Percentiles rank a stretch among this genome's conserved stretches.
Evolutionary conservation across 2,329 filamentous ascomycete genomes (phyloP).

Genomic region (Microthyrium microscopicum): DNA sequence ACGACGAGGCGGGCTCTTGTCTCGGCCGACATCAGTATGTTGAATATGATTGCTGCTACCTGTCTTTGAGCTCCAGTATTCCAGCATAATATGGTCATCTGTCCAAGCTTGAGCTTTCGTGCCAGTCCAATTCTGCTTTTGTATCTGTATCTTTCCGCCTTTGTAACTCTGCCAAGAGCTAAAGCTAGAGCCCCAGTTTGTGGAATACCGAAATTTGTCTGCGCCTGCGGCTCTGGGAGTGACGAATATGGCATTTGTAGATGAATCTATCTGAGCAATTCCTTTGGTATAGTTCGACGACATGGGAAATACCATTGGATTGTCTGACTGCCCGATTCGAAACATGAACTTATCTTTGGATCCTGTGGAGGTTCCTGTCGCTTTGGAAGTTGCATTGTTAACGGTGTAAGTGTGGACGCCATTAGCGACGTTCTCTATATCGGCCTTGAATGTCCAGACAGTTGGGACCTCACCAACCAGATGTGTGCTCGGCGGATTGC

Average conservation of each 20-base stretch:
- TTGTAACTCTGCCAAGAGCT: slow-evolving; percentile 40
- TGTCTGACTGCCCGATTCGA: slow-evolving; percentile 39
- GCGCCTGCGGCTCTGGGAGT: slow-evolving; percentile 45
- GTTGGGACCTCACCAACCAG: slow-evolving; percentile 37
- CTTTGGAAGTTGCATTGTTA: slow-evolving; percentile 32
- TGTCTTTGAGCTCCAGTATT: slow-evolving; percentile 44
- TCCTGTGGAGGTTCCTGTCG: slow-evolving; percentile 27
- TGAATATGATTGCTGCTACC: slow-evolving; percentile 45
- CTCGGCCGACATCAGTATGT: slow-evolving; percentile 35
- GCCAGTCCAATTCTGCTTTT: slow-evolving; percentile 39
- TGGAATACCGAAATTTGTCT: slow-evolving; percentile 44
- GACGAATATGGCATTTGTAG: slow-evolving; percentile 31
- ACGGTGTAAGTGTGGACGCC: slow-evolving; percentile 27
- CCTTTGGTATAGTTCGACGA: slow-evolving; percentile 41
- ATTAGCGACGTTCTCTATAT: slow-evolving; percentile 27
- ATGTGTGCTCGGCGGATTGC: slow-evolving; percentile 19
- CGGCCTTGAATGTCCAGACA: slow-evolving; percentile 36
- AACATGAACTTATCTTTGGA: slow-evolving; percentile 45
- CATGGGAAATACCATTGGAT: slow-evolving; percentile 41
- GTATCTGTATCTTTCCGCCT: slow-evolving; percentile 32
- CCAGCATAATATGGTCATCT: slow-evolving; percentile 44
- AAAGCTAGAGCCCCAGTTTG: slow-evolving; percentile 43
- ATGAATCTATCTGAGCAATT: slow-evolving; percentile 28
- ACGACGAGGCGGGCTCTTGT: slow-evolving; percentile 29
- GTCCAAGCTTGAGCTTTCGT: slow-evolving; percentile 40